A percentile compares a stretch with the other conserved stretches of the same genome.
Conservation (phyloP, 345 rosid genomes). For the Cochlearia excelsa region DNA sequence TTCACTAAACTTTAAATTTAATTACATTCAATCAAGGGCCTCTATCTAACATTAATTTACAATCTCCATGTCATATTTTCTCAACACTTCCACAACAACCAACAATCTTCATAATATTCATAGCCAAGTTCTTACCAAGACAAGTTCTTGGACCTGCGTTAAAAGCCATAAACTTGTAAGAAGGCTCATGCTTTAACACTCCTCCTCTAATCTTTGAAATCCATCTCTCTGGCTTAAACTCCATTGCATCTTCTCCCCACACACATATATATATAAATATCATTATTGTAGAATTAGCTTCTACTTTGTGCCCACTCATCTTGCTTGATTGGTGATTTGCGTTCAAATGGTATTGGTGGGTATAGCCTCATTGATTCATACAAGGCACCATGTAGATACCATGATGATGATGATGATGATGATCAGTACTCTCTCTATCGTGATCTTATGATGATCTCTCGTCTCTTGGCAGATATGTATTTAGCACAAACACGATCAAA, state of each 20-base stretch:
- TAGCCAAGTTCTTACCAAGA: constrained; percentile 1
- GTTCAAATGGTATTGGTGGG: neutral
- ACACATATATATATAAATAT: constrained; percentile 23
- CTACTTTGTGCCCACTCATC: neutral
- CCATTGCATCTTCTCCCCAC: constrained; percentile 7
- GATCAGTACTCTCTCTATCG: no score
- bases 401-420: no score
- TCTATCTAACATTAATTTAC: neutral
- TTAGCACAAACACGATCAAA: no score
- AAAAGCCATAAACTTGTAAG: constrained; percentile 17
- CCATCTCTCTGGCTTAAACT: constrained; percentile 28
- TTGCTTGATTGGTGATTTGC: neutral
- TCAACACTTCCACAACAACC: constrained; percentile 1
- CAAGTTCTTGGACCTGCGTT: constrained; percentile 24
- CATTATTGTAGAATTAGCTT: constrained; percentile 2
- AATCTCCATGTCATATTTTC: constrained; percentile 3
- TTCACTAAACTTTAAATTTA: no score
- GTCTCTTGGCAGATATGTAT: no score
- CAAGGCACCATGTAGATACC: neutral
- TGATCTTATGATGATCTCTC: no score
- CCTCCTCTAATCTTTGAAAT: neutral
- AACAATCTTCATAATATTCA: neutral
- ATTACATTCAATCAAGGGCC: neutral
- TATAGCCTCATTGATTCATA: neutral
- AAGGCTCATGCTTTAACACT: constrained; percentile 10